phyloP scores from a whole-genome alignment of 768 basidiomycete species.

The Leccinum uliginosum region DNA sequence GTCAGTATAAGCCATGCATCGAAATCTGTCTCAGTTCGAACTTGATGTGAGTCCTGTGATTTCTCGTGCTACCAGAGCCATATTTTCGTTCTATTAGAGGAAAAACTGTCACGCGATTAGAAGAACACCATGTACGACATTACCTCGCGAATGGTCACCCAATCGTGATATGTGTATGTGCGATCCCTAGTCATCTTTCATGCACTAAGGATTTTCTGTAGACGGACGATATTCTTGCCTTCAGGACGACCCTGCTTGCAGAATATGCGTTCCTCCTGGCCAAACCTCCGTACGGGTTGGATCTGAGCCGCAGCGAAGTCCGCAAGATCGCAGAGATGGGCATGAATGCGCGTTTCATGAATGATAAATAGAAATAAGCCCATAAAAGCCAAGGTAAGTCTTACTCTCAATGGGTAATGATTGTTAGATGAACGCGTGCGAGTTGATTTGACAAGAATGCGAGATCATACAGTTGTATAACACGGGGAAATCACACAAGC shows the following conservation, averaged over 20 bases:
- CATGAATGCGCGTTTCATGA: constrained; percentile 36
- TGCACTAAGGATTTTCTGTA: constrained; percentile 24
- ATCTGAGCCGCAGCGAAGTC: constrained; percentile 57
- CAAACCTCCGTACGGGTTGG: constrained; percentile 64
- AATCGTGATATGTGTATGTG: constrained; percentile 67
- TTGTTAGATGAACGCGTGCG: background rate
- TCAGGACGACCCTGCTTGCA: constrained; percentile 65
- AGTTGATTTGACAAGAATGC: background rate
- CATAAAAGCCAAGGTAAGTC: background rate
- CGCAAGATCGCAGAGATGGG: constrained; percentile 55
- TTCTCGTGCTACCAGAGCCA: background rate
- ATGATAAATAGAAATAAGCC: background rate
- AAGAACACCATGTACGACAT: constrained; percentile 68
- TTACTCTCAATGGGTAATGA: background rate
- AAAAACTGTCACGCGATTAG: constrained; percentile 62
- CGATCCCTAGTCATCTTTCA: background rate
- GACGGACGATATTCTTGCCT: constrained; percentile 82
- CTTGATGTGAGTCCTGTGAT: constrained; percentile 48
- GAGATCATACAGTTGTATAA: background rate
- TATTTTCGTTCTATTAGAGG: constrained; percentile 37
- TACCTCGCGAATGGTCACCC: constrained; percentile 64
- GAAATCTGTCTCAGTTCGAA: constrained; percentile 85
- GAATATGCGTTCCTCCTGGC: constrained; percentile 83
- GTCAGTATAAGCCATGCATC: constrained; percentile 50
- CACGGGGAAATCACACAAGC: background rate